A percentile compares a stretch with the other conserved stretches of the same genome.
phyloP scores from a whole-genome alignment of 495 filamentous ascomycete genomes.

The Cercophora scortea region DNA sequence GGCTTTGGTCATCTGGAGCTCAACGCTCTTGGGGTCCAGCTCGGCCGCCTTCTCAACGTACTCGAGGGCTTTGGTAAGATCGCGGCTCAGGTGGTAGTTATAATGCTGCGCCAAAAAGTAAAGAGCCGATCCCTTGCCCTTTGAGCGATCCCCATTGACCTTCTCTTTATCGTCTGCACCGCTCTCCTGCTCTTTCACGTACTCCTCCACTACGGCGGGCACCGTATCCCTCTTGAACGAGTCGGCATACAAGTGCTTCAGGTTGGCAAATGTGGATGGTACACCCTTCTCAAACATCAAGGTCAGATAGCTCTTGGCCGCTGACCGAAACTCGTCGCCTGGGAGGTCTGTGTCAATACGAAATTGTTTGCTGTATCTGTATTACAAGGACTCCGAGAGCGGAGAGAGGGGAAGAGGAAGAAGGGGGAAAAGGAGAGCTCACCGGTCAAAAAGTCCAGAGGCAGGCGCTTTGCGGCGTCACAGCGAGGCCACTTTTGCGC shows the following conservation, averaged over 20 bases:
- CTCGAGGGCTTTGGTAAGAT: constrained; percentile 72
- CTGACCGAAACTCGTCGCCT: constrained; percentile 72
- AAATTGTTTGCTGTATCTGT: not conserved
- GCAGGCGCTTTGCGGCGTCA: constrained; percentile 80
- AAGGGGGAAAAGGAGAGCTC: too few relatives aligned
- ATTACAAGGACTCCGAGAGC: too few relatives aligned
- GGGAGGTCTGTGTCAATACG: not conserved
- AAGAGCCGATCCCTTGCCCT: constrained; percentile 67
- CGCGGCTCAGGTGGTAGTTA: constrained; percentile 80
- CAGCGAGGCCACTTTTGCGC: constrained; percentile 71
- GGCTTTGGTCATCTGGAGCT: constrained; percentile 92
- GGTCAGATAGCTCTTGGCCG: constrained; percentile 72
- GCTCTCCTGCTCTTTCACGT: constrained; percentile 49
- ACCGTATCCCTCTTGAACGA: constrained; percentile 66
- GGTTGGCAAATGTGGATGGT: constrained; percentile 89
- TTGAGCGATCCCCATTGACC: constrained; percentile 47
- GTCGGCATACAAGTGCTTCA: constrained; percentile 84
- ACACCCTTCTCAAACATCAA: constrained; percentile 93
- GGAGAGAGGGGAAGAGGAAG: too few relatives aligned
- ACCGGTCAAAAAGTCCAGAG: constrained; percentile 83
- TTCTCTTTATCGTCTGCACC: constrained; percentile 30
- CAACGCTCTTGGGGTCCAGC: constrained; percentile 67
- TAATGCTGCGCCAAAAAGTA: constrained; percentile 97
- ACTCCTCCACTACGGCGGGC: constrained; percentile 70
- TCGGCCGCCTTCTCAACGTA: constrained; percentile 80